Percentiles rank a stretch among this genome's conserved stretches.
Evolutionary conservation across 1,284 basidiomycete genomes (phyloP).

Genomic region (Malassezia equina): DNA sequence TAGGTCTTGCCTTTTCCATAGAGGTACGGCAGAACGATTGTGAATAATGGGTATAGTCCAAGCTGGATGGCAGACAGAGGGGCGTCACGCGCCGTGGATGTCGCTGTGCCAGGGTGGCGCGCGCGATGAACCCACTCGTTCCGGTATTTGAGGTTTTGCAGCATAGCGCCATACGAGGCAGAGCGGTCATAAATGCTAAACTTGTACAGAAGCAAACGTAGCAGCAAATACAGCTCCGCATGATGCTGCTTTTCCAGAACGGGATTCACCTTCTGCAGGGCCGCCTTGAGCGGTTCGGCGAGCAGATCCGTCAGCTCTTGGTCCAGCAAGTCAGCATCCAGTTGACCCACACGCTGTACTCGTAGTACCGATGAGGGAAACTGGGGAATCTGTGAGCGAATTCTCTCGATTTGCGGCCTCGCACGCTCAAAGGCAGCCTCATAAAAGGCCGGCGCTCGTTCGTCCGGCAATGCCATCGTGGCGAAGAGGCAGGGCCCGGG

Average conservation of each 20-base stretch:
- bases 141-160: slow-evolving; percentile 65
- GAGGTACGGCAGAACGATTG: slow-evolving; percentile 68
- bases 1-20: slow-evolving; percentile 63
- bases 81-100: slow-evolving; percentile 29
- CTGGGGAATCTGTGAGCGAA: slow-evolving; percentile 30
- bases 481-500: not conserved
- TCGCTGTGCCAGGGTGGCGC: slow-evolving; percentile 15
- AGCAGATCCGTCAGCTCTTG: slow-evolving; percentile 74
- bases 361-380: slow-evolving; percentile 41
- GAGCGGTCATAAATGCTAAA: slow-evolving; percentile 70
- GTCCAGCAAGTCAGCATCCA: slow-evolving; percentile 86
- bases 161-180: slow-evolving; percentile 77
- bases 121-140: slow-evolving; percentile 43
- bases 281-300: slow-evolving; percentile 67
- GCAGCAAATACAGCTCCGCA: slow-evolving; percentile 67
- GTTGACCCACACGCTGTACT: slow-evolving; percentile 64
- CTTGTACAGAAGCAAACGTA: slow-evolving; percentile 71
- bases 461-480: not conserved
- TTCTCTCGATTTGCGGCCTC: slow-evolving; percentile 20
- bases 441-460: slow-evolving; percentile 26
- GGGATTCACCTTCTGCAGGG: slow-evolving; percentile 55
- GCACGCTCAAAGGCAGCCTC: slow-evolving; percentile 27
- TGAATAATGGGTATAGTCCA: slow-evolving; percentile 60
- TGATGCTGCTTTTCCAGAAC: slow-evolving; percentile 61
- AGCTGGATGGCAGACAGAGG: slow-evolving; percentile 32